Evolutionary conservation across 495 filamentous ascomycete species (phyloP), one percentile per base, ranked within the genome.

Genomic region (Penicillium argentinense): DNA sequence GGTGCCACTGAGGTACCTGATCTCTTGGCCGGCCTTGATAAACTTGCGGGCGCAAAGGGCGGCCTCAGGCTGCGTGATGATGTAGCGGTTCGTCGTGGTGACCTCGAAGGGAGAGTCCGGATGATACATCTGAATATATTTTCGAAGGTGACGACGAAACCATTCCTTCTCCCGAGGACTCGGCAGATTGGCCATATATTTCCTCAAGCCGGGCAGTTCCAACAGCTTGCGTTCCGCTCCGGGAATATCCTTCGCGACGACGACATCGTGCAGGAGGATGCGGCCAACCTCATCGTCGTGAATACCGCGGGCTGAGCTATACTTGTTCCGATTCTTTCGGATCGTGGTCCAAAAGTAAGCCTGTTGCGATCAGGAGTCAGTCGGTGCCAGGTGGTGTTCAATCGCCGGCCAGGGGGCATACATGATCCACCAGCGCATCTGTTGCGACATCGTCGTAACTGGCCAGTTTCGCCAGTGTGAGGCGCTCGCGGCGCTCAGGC

Each of bases 391-490:
- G 23, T 7, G n/a, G 17, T 16, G 13, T 9, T 47, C n/a, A 40
- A 16, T 19, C 16, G 33, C 33, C 16, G 33, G 33, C 33, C 33
- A 37, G 14, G 13, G 51, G 14, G 76, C 88, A 63, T 77, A 97
- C 93, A 67, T 88, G 88, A 69, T 99, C 93, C 30, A 99, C 83
- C 25, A 99, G 84, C 47, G 87, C 86, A 82, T 99, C 95, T 0
- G 93, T 97, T 52, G 96, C 78, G 54, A 99, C 83, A 64, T 99
- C 93, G 70, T 99, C 93, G 73, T 97, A 97, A 45, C 86, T 85
- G 21, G 89, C 84, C 47, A 99, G 73, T 71, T 96, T 91, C 28
- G 81, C 81, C 45, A 97, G 73, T 9, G 89, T 96, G 51, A 97
- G 73, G 56, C 81, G 84, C 49, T 87, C 81, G 67, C 79, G 85